phyloP scores from a whole-genome alignment of 2,329 filamentous ascomycete species.

The Aureobasidium subglaciale region DNA sequence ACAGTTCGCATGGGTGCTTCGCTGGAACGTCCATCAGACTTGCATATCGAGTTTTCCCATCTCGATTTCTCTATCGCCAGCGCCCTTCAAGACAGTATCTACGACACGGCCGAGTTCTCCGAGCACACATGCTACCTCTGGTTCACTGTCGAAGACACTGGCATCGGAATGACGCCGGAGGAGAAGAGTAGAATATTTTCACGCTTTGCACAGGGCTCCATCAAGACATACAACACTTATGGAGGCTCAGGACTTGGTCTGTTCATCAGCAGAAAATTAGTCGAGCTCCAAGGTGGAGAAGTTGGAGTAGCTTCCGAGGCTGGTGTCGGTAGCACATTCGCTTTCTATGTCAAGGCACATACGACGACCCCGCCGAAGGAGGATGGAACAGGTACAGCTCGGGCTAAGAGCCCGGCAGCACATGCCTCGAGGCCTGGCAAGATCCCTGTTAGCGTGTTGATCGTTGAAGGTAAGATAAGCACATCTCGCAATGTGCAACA shows the following conservation, averaged over 20 bases:
- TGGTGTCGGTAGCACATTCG: slow-evolving; percentile 56
- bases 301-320: slow-evolving; percentile 54
- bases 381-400: slow-evolving; percentile 26
- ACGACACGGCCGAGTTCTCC: slow-evolving; percentile 31
- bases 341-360: slow-evolving; percentile 48
- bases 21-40: slow-evolving; percentile 26
- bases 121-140: slow-evolving; percentile 29
- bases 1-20: slow-evolving; percentile 33
- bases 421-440: slow-evolving; percentile 27
- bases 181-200: slow-evolving; percentile 49
- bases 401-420: slow-evolving; percentile 29
- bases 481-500: slow-evolving; percentile 24
- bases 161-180: slow-evolving; percentile 28
- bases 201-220: slow-evolving; percentile 60
- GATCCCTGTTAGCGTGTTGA: slow-evolving; percentile 21
- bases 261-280: slow-evolving; percentile 59
- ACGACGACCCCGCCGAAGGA: slow-evolving; percentile 21
- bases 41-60: too few species aligned
- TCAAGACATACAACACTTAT: slow-evolving; percentile 59
- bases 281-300: slow-evolving; percentile 60
- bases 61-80: slow-evolving; percentile 29
- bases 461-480: slow-evolving; percentile 23
- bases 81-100: slow-evolving; percentile 17
- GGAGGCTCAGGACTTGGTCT: slow-evolving; percentile 62
- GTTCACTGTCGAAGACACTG: slow-evolving; percentile 31